Evolutionary conservation across 2,329 filamentous ascomycete genomes (phyloP).

Genomic region (Arthrobotrys pseudoclavata): DNA sequence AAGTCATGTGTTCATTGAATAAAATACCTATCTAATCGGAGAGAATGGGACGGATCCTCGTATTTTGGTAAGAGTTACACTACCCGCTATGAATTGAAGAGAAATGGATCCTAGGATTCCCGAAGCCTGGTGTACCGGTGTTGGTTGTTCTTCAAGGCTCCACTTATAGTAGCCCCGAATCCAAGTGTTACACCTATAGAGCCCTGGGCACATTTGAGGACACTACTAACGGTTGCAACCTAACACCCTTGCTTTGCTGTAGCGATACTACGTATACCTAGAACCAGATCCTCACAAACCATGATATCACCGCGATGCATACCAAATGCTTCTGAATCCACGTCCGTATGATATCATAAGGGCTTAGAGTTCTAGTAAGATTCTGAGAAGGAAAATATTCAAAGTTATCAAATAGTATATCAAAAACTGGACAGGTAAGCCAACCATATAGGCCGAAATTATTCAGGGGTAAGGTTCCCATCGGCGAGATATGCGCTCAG

Average conservation of each 20-base stretch:
- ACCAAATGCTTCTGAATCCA: not conserved
- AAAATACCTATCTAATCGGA: not conserved
- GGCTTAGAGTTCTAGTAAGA: not conserved
- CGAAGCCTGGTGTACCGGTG: no score
- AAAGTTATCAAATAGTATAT: not conserved
- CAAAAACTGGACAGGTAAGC: not conserved
- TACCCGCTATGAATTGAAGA: not conserved
- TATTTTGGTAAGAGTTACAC: not conserved
- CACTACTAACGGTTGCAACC: no score
- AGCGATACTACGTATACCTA: not conserved
- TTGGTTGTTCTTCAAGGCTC: no score
- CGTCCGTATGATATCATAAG: not conserved
- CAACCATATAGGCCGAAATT: not conserved
- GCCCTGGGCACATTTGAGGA: not conserved
- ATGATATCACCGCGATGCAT: not conserved
- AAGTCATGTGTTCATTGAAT: not conserved
- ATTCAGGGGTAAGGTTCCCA: not conserved
- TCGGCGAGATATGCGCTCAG: not conserved
- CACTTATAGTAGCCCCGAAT: not conserved
- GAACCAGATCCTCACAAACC: not conserved
- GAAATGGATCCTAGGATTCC: not conserved
- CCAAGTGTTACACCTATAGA: no score
- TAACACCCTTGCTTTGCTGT: not conserved
- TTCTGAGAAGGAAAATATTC: not conserved
- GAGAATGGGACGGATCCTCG: no score